Conservation (phyloP, 163 green algal species). For the Coccomyxa subellipsoidea region DNA sequence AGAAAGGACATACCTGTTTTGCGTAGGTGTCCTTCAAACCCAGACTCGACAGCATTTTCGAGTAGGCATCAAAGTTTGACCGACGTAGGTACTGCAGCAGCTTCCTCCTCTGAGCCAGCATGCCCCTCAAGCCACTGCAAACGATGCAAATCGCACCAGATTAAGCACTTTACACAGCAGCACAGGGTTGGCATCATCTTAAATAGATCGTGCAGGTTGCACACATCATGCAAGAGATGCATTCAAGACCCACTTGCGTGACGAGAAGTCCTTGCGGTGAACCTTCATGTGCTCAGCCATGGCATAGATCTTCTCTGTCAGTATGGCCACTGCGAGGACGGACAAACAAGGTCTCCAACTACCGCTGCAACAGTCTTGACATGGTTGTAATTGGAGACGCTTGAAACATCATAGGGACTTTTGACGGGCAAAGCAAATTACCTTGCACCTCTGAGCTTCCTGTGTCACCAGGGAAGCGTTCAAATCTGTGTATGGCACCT, state of each 20-base stretch:
- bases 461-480: conserved; percentile 26
- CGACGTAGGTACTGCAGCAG: conserved; percentile 72
- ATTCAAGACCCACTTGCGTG: conserved; percentile 5
- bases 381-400: too few species aligned
- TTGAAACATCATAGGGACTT: too few species aligned
- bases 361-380: background rate
- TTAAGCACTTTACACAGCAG: background rate
- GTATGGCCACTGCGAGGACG: conserved; percentile 18
- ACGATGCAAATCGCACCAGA: background rate
- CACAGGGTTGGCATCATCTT: background rate
- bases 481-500: conserved; percentile 6
- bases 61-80: conserved; percentile 69
- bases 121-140: conserved; percentile 49
- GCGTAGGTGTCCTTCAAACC: conserved; percentile 71
- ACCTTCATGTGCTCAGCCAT: conserved; percentile 33
- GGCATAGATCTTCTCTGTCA: conserved; percentile 27
- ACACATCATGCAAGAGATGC: background rate
- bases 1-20: conserved; percentile 30
- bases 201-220: background rate
- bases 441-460: conserved; percentile 37
- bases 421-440: background rate
- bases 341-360: background rate
- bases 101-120: conserved; percentile 62
- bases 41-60: conserved; percentile 56
- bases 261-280: conserved; percentile 30